A percentile compares a stretch with the other conserved stretches of the same genome.
These are phyloP conservation scores for Metarhizium robertsii DNA, from an alignment of 2,329 filamentous ascomycete genomes.

Conservation along the genomic window DNA sequence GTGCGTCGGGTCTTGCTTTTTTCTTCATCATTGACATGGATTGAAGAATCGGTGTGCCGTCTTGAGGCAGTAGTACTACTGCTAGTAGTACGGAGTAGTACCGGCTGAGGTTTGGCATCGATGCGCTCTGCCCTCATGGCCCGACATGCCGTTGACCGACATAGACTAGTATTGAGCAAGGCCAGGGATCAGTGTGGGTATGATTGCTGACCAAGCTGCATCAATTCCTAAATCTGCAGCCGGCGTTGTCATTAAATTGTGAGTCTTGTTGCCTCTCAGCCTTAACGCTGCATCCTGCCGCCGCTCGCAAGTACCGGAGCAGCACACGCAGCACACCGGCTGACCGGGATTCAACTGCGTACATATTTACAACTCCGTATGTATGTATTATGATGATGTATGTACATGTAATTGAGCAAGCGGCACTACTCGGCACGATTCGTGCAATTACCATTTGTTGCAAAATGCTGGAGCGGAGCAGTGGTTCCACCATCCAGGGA, in stretches of 20 bases:
- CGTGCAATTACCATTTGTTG: too few relatives aligned
- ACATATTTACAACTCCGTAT: too few relatives aligned
- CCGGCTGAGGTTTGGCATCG: neutral
- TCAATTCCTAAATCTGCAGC: neutral
- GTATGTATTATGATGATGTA: too few relatives aligned
- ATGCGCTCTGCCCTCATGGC: neutral
- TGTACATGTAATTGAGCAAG: neutral
- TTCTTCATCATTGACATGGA: conserved; percentile 1
- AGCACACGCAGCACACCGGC: neutral
- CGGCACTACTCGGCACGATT: neutral
- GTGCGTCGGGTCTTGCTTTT: conserved; percentile 8
- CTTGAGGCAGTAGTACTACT: too few relatives aligned
- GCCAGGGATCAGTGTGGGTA: neutral
- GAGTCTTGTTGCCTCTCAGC: neutral
- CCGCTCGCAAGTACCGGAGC: neutral
- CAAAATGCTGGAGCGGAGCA: too few relatives aligned
- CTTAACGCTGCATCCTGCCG: neutral
- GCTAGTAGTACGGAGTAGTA: neutral
- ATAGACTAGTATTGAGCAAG: neutral
- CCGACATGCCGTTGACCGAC: neutral
- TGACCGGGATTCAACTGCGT: neutral
- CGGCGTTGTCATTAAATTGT: neutral
- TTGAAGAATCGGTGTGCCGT: neutral
- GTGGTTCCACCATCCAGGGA: neutral
- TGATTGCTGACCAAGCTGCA: neutral